Base-by-base conservation (phyloP, 768 basidiomycete genomes). In the Butyriboletus loyo region DNA sequence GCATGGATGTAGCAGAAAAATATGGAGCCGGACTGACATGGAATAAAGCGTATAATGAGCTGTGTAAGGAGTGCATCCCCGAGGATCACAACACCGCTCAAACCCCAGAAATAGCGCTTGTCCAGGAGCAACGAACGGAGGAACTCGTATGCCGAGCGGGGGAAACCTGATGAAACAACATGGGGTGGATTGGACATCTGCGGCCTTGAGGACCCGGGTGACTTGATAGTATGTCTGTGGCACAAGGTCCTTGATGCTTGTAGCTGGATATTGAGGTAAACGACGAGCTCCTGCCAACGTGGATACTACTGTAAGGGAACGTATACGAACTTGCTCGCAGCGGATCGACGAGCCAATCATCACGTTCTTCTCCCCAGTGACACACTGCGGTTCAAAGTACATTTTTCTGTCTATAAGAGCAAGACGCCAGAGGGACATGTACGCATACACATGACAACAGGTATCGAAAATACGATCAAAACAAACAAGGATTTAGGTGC, bases 11-110 rank as follows among this genome's bases (percentile, higher is more conserved):
- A 27, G 43, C 42, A 27, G 42, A 54, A 55, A 55, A 31, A 47
- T 38, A 48, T 46, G 25, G 28, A 53, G 19, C 34, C 37, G 7
- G 27, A 71, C 88, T 76, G 60, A 97, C 96, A 98, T 59, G 90
- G 80, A 50, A 97, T 76, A 65, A 85, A 85, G 39, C 73, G 80
- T 58, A 96, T 85, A 60, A 97, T 86, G 67, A 94, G 77, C 47
- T 84, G 77, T 9, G 90, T 92, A 43, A 97, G 79, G 37, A 85
- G 48, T 8, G 81, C 81, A 81, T 98, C 93, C 37, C 84, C 89
- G 21, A 88, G 27, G 24, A 93, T 70, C 21, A 89, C 77, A 9
- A 92, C 69, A 17, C 71, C 59, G 9, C 87, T 85, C 28, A 93
- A 71, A 28, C 67, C 65, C 82, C 84, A 86, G 72, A 89, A 94